Evolutionary conservation across 805 yeast genomes (phyloP), one percentile per base, ranked within the genome.

Genomic region (Metschnikowia gelsemii): DNA sequence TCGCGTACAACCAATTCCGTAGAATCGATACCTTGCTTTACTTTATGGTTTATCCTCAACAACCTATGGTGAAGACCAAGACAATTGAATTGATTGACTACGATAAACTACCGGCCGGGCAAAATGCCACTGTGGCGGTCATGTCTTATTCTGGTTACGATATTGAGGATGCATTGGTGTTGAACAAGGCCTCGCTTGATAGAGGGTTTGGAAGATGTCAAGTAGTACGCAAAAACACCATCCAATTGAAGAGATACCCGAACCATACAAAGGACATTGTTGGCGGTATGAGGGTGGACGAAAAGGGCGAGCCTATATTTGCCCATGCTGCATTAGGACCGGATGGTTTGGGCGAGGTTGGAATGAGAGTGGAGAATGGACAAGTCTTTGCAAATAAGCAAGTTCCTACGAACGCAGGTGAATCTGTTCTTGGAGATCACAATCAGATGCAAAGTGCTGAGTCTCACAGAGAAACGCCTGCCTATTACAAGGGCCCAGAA

Each of bases 91-190:
- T 93, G 47, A 91, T 93, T 50, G 86, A 91, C 47, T 93, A 93
- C 62, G 99, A 93, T 65, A 90, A 93, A 61, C 72, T 93, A 30
- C 99, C 99, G 3, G 99, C 99, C 4, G 99, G 99, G 6, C 99
- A 93, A 66, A 93, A 93, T 63, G 99, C 99, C 8, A 87, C 96
- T 0, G 99, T 93, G 43, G 99, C 99, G 2, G 99, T 93, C 27
- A 93, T 93, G 99, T 88, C 96, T 6, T 93, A 93, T 59, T 91
- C 98, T 0, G 99, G 99, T 50, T 93, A 93, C 62, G 99, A 93
- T 86, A 93, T 93, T 62, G 98, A 93, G 69, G 99, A 93, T 81
- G 99, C 99, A 5, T 75, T 93, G 59, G 97, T 93, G 16, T 69
- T 93, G 55, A 93, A 93, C 66, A 93, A 91, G 63, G 73, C 98